These are phyloP conservation scores for Botrytis galanthina DNA, from an alignment of 2,329 filamentous ascomycete genomes.

Conservation along the genomic window DNA sequence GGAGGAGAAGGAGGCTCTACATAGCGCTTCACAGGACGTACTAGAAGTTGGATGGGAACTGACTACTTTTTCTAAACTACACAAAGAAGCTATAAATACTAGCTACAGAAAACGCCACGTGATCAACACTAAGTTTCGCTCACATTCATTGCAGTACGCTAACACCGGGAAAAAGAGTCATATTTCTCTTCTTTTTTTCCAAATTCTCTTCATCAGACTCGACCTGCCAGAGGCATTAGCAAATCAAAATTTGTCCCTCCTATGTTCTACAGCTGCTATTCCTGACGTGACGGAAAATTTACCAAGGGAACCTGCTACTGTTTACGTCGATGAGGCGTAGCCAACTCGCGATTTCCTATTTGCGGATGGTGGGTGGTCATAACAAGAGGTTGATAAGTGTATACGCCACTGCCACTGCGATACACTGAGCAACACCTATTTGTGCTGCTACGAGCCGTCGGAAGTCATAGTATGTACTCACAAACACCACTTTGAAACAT, in stretches of 20 bases:
- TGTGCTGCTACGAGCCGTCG: fast-evolving
- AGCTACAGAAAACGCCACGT: no score
- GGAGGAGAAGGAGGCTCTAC: no score
- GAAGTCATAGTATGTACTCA: no score
- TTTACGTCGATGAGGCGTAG: background rate
- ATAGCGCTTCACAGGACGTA: no score
- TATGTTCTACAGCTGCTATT: background rate
- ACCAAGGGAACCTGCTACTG: background rate
- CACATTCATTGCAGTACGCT: no score
- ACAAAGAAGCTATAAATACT: no score
- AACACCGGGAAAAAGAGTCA: background rate
- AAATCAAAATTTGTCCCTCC: background rate
- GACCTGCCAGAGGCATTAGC: fast-evolving
- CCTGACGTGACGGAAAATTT: background rate
- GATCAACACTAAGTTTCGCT: no score
- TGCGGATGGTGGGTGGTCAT: no score
- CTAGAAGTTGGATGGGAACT: no score
- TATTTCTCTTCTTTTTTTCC: fast-evolving
- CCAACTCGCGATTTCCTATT: background rate
- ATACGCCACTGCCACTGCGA: background rate
- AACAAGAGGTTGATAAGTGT: background rate
- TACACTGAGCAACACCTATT: fast-evolving
- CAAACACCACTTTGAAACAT: fast-evolving
- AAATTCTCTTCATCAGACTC: fast-evolving
- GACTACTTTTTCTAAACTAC: no score